Percentiles rank a stretch among this genome's conserved stretches.
phyloP scores from a whole-genome alignment of 345 rosid species.

The Gossypium raimondii region DNA sequence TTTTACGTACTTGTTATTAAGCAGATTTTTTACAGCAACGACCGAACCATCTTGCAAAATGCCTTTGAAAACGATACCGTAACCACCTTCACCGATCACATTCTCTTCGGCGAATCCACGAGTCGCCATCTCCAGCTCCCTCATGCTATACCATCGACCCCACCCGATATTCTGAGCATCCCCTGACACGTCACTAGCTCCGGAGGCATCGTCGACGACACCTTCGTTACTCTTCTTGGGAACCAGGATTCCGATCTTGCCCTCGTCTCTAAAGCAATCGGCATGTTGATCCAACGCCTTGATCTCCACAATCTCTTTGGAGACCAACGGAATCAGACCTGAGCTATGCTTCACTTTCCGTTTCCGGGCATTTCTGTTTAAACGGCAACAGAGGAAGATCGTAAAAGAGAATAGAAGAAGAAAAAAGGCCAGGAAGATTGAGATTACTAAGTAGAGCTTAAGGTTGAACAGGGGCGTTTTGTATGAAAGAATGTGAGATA shows the following conservation, averaged over 20 bases:
- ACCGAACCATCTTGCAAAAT: constrained; percentile 66
- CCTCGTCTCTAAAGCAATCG: constrained; percentile 21
- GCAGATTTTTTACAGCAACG: constrained; percentile 87
- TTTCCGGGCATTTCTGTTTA: constrained; percentile 43
- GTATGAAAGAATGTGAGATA: constrained; percentile 32
- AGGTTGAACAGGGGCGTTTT: constrained; percentile 48
- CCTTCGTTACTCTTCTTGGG: constrained; percentile 24
- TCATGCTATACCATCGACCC: constrained; percentile 85
- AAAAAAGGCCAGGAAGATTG: constrained; percentile 37
- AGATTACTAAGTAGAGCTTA: constrained; percentile 54
- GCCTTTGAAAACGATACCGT: constrained; percentile 82
- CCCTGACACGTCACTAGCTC: constrained; percentile 48
- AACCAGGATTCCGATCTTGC: constrained; percentile 24
- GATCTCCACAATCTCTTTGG: constrained; percentile 74
- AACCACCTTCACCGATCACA: constrained; percentile 95
- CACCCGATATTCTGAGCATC: constrained; percentile 64
- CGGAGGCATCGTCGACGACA: constrained; percentile 29
- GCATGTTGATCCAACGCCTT: constrained; percentile 36
- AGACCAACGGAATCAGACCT: constrained; percentile 62
- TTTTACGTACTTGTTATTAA: constrained; percentile 71
- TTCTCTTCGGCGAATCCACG: constrained; percentile 70
- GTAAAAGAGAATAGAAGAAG: constrained; percentile 33
- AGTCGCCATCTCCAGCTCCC: constrained; percentile 87
- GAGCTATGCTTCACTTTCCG: constrained; percentile 66
- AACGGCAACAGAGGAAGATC: constrained; percentile 53